Evolutionary conservation across 768 basidiomycete species (phyloP).

Genomic region (Tulasnella sp.): DNA sequence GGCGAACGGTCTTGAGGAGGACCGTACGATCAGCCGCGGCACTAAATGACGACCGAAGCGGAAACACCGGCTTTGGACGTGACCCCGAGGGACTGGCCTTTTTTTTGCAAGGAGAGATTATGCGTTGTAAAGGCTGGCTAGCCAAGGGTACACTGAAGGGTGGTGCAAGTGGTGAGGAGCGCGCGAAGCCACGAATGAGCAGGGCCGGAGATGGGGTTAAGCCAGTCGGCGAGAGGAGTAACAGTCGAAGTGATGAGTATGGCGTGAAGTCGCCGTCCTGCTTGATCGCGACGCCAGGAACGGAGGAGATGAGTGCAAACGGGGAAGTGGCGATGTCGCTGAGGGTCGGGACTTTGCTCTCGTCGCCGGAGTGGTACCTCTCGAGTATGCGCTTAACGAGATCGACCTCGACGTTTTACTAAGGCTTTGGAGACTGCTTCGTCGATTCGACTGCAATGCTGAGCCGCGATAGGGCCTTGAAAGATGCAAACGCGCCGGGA

Average conservation of each 20-base stretch:
- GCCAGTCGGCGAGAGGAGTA: slow-evolving; percentile 65
- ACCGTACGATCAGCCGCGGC: slow-evolving; percentile 70
- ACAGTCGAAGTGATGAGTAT: slow-evolving; percentile 33
- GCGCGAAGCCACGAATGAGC: slow-evolving; percentile 73
- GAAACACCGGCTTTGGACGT: slow-evolving; percentile 34
- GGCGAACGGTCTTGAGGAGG: slow-evolving; percentile 61
- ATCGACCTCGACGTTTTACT: slow-evolving; percentile 77
- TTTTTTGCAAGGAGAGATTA: slow-evolving; percentile 70
- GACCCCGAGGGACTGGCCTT: slow-evolving; percentile 72
- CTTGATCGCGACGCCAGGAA: slow-evolving; percentile 34
- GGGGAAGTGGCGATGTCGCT: slow-evolving; percentile 68
- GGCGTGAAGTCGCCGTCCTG: no score
- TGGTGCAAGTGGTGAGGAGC: no score
- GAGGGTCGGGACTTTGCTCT: slow-evolving; percentile 57
- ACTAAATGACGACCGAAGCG: slow-evolving; percentile 53
- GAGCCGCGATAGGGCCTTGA: slow-evolving; percentile 91
- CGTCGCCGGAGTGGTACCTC: slow-evolving; percentile 65
- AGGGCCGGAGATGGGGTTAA: slow-evolving; percentile 73
- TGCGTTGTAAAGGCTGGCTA: slow-evolving; percentile 77
- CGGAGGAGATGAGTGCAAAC: slow-evolving; percentile 12
- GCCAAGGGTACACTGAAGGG: slow-evolving; percentile 80
- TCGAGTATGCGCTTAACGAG: no score
- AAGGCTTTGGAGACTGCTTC: slow-evolving; percentile 89
- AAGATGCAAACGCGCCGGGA: slow-evolving; percentile 96
- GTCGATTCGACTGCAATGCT: slow-evolving; percentile 76